Evolutionary conservation across 495 filamentous ascomycete species (phyloP), one percentile per base, ranked within the genome.

Genomic region (Talaromyces borbonicus): DNA sequence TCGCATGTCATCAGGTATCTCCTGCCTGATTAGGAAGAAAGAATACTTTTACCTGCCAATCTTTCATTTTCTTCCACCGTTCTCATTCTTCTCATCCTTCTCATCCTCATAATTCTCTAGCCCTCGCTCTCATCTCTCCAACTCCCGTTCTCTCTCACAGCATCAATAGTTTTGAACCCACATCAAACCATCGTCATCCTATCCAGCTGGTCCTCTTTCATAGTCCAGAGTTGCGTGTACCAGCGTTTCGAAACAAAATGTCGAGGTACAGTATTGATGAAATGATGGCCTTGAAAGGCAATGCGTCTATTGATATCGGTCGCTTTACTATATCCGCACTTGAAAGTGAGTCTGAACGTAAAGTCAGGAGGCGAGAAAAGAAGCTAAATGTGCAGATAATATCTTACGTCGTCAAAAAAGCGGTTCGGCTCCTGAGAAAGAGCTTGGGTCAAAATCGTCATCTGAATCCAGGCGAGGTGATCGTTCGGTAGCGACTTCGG

Each of bases 231-330:
- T 5, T 14, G 26, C 29, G 14, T 42, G 26, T 16, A 20, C n/a
- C n/a, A 18, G 32, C 18, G 29, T 29, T 37, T 20, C 40, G 36
- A 42, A 31, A 12, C 30, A 48, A n/a, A 50, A 63, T 57, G 45
- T 58, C 58, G 53, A 68, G 54, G 54, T 71, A 71, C 52, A 58
- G 55, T 24, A 54, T 66, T 43, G 59, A 54, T 43, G 62, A 62
- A 23, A 57, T 71, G 37, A 46, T 67, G 61, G 63, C 56, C 31
- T 36, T 69, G 11, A 52, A 55, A 49, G 62, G 56, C 39, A 54
- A 54, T 14, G 61, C 57, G 22, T 42, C 43, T 18, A 56, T 65
- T 15, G 48, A 56, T 20, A 56, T 64, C 23, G 55, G 50, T 35
- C 55, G 46, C 23, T 64, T 64, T 51, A 61, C 51, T 37, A 48